Conservation (phyloP, 2,329 filamentous ascomycete genomes). For the Xylaria multiplex region DNA sequence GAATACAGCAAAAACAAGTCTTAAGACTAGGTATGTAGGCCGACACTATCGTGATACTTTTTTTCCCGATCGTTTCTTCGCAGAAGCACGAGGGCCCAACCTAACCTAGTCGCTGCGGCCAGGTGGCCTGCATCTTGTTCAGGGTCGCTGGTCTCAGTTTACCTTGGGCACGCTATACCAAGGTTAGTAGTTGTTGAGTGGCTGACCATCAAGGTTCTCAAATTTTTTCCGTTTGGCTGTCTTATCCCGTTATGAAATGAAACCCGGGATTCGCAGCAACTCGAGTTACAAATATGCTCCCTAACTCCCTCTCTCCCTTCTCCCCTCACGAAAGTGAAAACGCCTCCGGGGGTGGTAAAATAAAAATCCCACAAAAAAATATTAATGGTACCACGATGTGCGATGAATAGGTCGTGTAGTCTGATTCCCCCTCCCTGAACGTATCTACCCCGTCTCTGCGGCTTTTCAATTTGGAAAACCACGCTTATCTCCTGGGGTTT, state of each 20-base stretch:
- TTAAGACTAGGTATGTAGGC: neutral
- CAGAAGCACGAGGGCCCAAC: no score
- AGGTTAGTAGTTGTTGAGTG: neutral
- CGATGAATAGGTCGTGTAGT: slow-evolving; percentile 4
- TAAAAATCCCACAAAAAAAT: slow-evolving; percentile 1
- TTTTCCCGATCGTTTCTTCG: no score
- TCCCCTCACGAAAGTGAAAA: slow-evolving; percentile 11
- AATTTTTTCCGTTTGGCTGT: neutral
- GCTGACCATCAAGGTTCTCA: slow-evolving; percentile 12
- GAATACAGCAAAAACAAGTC: slow-evolving; percentile 1
- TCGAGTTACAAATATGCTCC: slow-evolving; percentile 4
- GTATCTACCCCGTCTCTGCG: neutral
- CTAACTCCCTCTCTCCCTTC: no score
- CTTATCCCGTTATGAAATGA: no score
- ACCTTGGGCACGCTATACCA: no score
- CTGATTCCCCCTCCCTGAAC: no score
- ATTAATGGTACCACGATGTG: slow-evolving; percentile 4
- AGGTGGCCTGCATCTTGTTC: no score
- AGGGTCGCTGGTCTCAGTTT: no score
- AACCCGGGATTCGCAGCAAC: no score
- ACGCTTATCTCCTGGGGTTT: slow-evolving; percentile 15
- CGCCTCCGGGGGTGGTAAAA: neutral
- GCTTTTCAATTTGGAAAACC: slow-evolving; percentile 11
- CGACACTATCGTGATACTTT: no score
- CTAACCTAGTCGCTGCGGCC: no score